Percentiles rank a stretch among this genome's conserved stretches.
phyloP scores from a whole-genome alignment of 352 stramenopile genomes.

The Phytophthora multivora region DNA sequence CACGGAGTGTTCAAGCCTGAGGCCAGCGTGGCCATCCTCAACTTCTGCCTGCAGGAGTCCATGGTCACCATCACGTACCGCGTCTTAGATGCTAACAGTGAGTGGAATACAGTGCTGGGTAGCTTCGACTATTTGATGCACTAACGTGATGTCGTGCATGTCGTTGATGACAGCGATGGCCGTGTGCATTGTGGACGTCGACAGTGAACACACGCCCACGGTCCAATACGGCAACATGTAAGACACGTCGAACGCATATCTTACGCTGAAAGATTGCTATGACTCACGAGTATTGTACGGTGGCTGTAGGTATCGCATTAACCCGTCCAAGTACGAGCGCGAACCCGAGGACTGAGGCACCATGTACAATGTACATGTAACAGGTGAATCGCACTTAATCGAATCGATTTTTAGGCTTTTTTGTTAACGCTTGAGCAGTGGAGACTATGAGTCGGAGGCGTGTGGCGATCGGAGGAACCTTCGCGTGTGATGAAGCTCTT shows the following conservation, averaged over 20 bases:
- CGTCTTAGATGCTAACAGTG: constrained; percentile 79
- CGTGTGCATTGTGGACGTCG: constrained; percentile 84
- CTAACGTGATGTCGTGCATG: not conserved
- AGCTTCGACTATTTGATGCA: not conserved
- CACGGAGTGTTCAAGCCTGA: constrained; percentile 84
- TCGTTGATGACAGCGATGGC: constrained; percentile 61
- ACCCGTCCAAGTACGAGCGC: constrained; percentile 73
- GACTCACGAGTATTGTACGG: not conserved
- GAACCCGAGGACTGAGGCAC: constrained; percentile 43
- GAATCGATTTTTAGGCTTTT: constrained; percentile 13
- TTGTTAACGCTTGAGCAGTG: constrained; percentile 23
- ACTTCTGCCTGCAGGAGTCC: constrained; percentile 82
- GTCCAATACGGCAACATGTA: constrained; percentile 89
- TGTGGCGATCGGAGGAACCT: constrained; percentile 59
- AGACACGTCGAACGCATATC: constrained; percentile 1
- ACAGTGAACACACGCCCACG: constrained; percentile 81
- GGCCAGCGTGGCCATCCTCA: constrained; percentile 81
- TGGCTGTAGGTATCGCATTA: constrained; percentile 71
- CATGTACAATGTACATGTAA: not conserved
- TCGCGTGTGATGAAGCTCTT: constrained; percentile 63
- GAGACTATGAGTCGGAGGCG: constrained; percentile 18
- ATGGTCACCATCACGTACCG: constrained; percentile 89
- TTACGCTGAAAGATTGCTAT: not conserved
- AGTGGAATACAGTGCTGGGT: constrained; percentile 9
- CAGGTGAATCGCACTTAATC: constrained; percentile 28